Conservation (phyloP, 2,329 filamentous ascomycete genomes). For the Neonectria coccinea region DNA sequence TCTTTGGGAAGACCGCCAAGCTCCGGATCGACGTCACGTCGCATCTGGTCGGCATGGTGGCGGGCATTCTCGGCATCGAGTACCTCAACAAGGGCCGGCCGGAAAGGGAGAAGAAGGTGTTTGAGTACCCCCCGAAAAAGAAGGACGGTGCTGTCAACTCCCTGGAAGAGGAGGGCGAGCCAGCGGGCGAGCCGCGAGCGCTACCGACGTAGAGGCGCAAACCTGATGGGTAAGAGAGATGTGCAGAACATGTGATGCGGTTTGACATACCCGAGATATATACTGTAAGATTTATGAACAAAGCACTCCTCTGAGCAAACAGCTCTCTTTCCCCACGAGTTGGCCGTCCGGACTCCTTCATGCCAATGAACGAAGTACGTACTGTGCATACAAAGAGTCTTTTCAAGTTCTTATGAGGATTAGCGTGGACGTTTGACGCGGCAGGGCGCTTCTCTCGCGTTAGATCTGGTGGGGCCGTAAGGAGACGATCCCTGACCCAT, state of each 20-base stretch:
- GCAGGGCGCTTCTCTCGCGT: constrained; percentile 39
- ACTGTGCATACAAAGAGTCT: not conserved
- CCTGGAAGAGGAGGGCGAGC: not conserved
- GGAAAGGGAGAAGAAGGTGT: constrained; percentile 33
- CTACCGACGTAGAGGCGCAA: constrained; percentile 5
- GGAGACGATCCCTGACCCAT: constrained; percentile 18
- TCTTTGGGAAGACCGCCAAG: constrained; percentile 56
- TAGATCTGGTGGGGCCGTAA: constrained; percentile 18
- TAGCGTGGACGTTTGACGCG: constrained; percentile 25
- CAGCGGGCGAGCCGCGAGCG: not conserved
- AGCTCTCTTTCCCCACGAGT: not conserved
- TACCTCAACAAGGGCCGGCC: constrained; percentile 42
- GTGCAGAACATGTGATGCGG: constrained; percentile 35
- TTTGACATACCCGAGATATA: constrained; percentile 37
- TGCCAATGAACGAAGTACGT: not conserved
- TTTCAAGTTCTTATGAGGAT: not conserved
- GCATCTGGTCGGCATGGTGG: constrained; percentile 64
- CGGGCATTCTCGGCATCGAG: constrained; percentile 58
- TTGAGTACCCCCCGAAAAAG: constrained; percentile 25
- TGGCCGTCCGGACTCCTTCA: not conserved
- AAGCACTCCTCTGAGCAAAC: constrained; percentile 26
- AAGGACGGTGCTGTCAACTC: not conserved
- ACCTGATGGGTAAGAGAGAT: constrained; percentile 16
- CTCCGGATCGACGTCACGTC: constrained; percentile 63
- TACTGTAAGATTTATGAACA: constrained; percentile 32